Percentiles rank a stretch among this genome's conserved stretches.
Conservation (phyloP, 2,329 filamentous ascomycete genomes). For the Gremmenia infestans region DNA sequence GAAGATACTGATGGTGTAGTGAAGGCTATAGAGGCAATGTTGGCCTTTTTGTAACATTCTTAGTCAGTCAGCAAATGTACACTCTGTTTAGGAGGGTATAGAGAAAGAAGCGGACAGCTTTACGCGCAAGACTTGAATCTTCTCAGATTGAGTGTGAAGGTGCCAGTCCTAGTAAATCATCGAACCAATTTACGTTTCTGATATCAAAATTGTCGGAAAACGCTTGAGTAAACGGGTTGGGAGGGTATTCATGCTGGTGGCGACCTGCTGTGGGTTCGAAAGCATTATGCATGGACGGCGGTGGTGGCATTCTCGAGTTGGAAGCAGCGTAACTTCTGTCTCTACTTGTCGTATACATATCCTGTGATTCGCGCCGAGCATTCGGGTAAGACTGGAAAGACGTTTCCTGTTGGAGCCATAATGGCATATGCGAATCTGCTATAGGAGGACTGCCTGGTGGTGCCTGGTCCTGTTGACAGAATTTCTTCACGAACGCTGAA, state of each 20-base stretch:
- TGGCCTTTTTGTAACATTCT: background rate
- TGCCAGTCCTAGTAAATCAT: slow-evolving; percentile 16
- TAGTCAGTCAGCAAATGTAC: background rate
- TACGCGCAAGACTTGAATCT: no score
- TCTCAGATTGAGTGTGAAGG: slow-evolving; percentile 18
- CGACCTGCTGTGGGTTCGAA: background rate
- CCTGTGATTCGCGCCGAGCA: background rate
- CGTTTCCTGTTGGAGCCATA: slow-evolving; percentile 13
- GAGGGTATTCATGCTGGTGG: slow-evolving; percentile 1
- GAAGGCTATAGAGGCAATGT: slow-evolving; percentile 22
- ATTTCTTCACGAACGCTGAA: slow-evolving; percentile 27
- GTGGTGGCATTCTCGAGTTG: background rate
- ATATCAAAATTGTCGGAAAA: slow-evolving; percentile 17
- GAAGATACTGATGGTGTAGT: slow-evolving; percentile 58
- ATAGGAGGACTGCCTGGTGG: slow-evolving; percentile 10
- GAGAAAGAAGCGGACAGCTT: no score
- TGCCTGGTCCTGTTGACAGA: slow-evolving; percentile 22
- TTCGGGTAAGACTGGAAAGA: slow-evolving; percentile 14
- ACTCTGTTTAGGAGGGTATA: no score
- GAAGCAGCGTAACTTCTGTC: background rate
- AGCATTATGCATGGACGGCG: background rate
- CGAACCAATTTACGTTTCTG: slow-evolving; percentile 18
- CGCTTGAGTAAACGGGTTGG: slow-evolving; percentile 8
- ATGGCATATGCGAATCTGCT: slow-evolving; percentile 9
- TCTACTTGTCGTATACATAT: background rate